phyloP scores from a whole-genome alignment of 2,329 filamentous ascomycete genomes.

The Neofusicoccum cordaticola region DNA sequence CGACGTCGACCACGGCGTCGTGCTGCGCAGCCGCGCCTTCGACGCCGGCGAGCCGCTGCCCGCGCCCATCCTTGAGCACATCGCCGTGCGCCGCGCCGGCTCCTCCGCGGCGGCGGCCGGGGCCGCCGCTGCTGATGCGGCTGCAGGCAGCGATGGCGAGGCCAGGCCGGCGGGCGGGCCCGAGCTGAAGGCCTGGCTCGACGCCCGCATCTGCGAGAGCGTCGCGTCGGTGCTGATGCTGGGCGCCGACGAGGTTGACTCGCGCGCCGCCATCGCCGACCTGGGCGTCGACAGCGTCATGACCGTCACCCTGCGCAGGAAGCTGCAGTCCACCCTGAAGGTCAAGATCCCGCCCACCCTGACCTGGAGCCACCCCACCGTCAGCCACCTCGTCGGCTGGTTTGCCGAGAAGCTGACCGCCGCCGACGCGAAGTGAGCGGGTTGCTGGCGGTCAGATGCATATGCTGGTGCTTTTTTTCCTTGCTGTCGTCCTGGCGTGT shows the following conservation, averaged over 20 bases:
- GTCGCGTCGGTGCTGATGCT: conserved; percentile 36
- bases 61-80: conserved; percentile 28
- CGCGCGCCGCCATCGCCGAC: conserved; percentile 33
- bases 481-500: too few relatives aligned
- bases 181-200: conserved; percentile 32
- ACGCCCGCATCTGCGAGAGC: conserved; percentile 31
- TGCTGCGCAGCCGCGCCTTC: conserved; percentile 33
- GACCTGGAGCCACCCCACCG: conserved; percentile 42
- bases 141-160: conserved; percentile 9
- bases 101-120: too few relatives aligned
- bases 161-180: conserved; percentile 17
- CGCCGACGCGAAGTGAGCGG: too few relatives aligned
- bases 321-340: conserved; percentile 35
- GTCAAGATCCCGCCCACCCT: conserved; percentile 41
- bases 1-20: conserved; percentile 39
- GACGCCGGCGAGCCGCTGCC: conserved; percentile 32
- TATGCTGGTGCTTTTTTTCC: too few relatives aligned
- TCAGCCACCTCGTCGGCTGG: conserved; percentile 36
- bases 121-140: too few relatives aligned
- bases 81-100: conserved; percentile 18
- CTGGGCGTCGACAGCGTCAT: conserved; percentile 43
- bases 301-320: conserved; percentile 35
- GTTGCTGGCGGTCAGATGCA: too few relatives aligned
- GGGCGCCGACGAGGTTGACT: conserved; percentile 33
- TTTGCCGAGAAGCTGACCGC: conserved; percentile 23